Conservation (phyloP, 495 filamentous ascomycete genomes). For the Daldinia caldariorum region DNA sequence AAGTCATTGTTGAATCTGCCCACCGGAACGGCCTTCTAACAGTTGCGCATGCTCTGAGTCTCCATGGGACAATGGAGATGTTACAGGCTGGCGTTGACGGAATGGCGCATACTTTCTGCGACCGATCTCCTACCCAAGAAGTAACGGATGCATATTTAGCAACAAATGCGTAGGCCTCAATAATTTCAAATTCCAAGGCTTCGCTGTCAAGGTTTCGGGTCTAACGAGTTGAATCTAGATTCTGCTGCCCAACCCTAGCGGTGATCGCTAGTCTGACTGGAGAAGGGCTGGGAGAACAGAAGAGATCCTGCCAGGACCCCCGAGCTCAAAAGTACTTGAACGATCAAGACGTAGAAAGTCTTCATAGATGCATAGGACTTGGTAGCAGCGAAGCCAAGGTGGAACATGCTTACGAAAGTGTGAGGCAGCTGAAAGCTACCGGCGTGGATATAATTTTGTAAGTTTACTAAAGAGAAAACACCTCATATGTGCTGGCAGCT, state of each 20-base stretch:
- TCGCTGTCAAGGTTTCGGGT: neutral
- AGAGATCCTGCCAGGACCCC: slow-evolving; percentile 25
- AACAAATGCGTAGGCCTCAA: slow-evolving; percentile 29
- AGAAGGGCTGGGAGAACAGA: slow-evolving; percentile 25
- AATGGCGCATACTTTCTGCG: slow-evolving; percentile 30
- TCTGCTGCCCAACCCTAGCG: slow-evolving; percentile 34
- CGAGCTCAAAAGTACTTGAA: slow-evolving; percentile 19
- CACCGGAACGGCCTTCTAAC: slow-evolving; percentile 29
- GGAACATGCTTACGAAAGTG: slow-evolving; percentile 35
- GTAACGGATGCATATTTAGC: slow-evolving; percentile 28
- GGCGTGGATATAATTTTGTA: slow-evolving; percentile 32
- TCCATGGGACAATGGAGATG: slow-evolving; percentile 31
- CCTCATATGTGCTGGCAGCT: neutral
- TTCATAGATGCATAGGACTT: slow-evolving; percentile 26
- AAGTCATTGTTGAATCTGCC: slow-evolving; percentile 14
- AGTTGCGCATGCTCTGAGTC: slow-evolving; percentile 28
- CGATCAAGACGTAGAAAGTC: slow-evolving; percentile 2
- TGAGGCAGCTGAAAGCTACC: slow-evolving; percentile 27
- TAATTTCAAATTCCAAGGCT: neutral
- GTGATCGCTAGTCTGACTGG: slow-evolving; percentile 22
- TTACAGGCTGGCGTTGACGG: slow-evolving; percentile 30
- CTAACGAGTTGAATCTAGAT: slow-evolving; percentile 5
- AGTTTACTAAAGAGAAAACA: neutral
- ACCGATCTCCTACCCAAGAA: slow-evolving; percentile 25
- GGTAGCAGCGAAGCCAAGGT: slow-evolving; percentile 10